phyloP scores from a whole-genome alignment of 2,329 filamentous ascomycete genomes.

The Stenocarpella maydis region DNA sequence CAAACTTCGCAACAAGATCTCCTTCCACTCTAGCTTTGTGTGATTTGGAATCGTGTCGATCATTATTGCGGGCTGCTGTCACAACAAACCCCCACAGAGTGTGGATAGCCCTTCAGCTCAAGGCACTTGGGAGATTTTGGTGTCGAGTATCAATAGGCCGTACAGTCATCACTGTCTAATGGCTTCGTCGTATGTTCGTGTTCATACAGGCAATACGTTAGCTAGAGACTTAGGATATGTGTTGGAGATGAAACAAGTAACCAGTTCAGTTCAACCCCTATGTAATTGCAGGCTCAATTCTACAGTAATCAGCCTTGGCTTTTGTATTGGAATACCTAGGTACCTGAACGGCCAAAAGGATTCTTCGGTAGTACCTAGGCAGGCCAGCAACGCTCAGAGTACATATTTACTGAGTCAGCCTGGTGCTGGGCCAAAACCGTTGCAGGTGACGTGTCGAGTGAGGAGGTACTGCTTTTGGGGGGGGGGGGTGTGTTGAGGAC shows the following conservation, averaged over 20 bases:
- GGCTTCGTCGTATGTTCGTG: not conserved
- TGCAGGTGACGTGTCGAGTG: not conserved
- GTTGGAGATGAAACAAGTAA: not conserved
- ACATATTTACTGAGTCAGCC: not conserved
- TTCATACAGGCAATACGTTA: not conserved
- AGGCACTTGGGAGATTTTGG: not conserved
- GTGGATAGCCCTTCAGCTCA: too few relatives aligned
- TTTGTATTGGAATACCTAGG: too few relatives aligned
- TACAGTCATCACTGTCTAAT: not conserved
- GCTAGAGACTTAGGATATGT: too few relatives aligned
- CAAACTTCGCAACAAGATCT: not conserved
- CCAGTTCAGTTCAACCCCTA: not conserved
- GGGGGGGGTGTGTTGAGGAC: too few relatives aligned
- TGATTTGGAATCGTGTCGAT: not conserved
- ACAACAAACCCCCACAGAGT: not conserved
- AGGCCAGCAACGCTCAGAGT: not conserved
- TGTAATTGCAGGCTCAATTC: too few relatives aligned
- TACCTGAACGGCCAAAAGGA: too few relatives aligned
- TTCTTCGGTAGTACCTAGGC: too few relatives aligned
- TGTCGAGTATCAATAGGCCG: not conserved
- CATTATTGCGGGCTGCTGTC: not conserved
- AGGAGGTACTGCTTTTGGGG: too few relatives aligned
- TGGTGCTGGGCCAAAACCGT: too few relatives aligned
- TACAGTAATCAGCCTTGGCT: not conserved
- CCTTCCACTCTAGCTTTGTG: not conserved